Percentiles rank a stretch among this genome's conserved stretches.
These are phyloP conservation scores for Sarocladiaceae sp. DNA, from an alignment of 2,329 filamentous ascomycete genomes.

Conservation along the genomic window DNA sequence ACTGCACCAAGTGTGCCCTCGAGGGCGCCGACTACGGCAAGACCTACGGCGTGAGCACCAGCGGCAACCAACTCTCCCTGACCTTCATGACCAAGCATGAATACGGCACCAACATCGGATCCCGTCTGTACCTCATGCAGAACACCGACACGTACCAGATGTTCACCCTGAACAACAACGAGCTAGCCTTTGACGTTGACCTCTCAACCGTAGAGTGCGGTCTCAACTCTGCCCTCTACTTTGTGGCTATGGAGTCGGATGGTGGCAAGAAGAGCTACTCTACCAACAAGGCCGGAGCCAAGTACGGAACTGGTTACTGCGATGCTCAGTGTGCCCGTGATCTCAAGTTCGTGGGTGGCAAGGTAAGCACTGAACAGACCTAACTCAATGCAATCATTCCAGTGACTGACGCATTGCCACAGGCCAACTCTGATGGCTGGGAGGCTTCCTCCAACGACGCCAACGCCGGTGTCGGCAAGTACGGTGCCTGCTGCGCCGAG, in stretches of 20 bases:
- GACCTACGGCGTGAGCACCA: conserved; percentile 44
- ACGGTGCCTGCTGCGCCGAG: conserved; percentile 53
- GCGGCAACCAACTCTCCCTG: conserved; percentile 40
- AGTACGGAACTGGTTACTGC: conserved; percentile 54
- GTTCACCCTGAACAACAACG: conserved; percentile 56
- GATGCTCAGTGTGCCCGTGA: conserved; percentile 42
- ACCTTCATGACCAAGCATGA: conserved; percentile 46
- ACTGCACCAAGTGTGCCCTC: conserved; percentile 41
- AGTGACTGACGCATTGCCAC: conserved; percentile 12
- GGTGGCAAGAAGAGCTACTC: conserved; percentile 42
- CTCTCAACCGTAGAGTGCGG: conserved; percentile 60
- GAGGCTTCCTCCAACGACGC: conserved; percentile 43
- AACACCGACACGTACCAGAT: conserved; percentile 52
- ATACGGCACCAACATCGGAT: conserved; percentile 34
- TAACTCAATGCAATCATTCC: too few species aligned
- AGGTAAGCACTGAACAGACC: too few species aligned
- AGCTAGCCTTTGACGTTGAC: conserved; percentile 65
- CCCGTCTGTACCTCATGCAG: conserved; percentile 56
- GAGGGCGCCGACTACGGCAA: conserved; percentile 40
- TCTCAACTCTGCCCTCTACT: conserved; percentile 62
- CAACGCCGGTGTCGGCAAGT: conserved; percentile 42
- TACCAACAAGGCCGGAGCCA: conserved; percentile 42
- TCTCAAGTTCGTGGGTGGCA: conserved; percentile 46
- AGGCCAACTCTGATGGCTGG: conserved; percentile 39
- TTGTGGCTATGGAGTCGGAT: conserved; percentile 50